Conservation (phyloP, 192 early-diverging fungal genomes). For the Backusella tarrabulga region DNA sequence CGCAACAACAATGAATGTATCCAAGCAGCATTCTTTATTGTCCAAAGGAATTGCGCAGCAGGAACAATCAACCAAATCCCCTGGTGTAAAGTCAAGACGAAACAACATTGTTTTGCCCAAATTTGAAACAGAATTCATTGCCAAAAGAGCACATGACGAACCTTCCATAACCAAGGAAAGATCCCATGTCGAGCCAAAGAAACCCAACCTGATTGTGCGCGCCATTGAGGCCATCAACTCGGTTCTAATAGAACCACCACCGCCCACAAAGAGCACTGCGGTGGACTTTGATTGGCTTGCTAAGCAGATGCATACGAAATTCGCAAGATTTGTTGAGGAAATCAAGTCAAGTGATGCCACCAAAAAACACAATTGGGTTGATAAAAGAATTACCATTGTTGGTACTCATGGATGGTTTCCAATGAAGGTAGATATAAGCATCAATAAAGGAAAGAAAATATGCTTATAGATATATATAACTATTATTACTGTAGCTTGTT, state of each 20-base stretch:
- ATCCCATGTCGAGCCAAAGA: neutral
- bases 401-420: conserved; percentile 94
- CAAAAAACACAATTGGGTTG: conserved; percentile 16
- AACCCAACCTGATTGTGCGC: neutral
- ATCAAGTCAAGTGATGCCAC: conserved; percentile 1
- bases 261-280: neutral
- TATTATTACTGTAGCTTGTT: conserved; percentile 39
- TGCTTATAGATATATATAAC: neutral
- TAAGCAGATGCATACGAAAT: neutral
- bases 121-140: conserved; percentile 31
- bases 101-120: conserved; percentile 30
- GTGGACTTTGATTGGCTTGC: conserved; percentile 8
- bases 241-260: neutral
- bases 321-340: conserved; percentile 1
- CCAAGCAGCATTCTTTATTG: neutral
- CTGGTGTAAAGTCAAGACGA: neutral
- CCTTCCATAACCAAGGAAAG: neutral
- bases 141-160: neutral
- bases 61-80: neutral
- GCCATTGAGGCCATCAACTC: conserved; percentile 11
- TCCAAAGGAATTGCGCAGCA: conserved; percentile 1
- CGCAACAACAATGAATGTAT: neutral
- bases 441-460: neutral
- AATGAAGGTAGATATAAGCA: conserved; percentile 43
- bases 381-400: conserved; percentile 69